A percentile compares a stretch with the other conserved stretches of the same genome.
These are phyloP conservation scores for Hagleromyces aurorensis DNA, from an alignment of 805 yeast species.

Conservation along the genomic window DNA sequence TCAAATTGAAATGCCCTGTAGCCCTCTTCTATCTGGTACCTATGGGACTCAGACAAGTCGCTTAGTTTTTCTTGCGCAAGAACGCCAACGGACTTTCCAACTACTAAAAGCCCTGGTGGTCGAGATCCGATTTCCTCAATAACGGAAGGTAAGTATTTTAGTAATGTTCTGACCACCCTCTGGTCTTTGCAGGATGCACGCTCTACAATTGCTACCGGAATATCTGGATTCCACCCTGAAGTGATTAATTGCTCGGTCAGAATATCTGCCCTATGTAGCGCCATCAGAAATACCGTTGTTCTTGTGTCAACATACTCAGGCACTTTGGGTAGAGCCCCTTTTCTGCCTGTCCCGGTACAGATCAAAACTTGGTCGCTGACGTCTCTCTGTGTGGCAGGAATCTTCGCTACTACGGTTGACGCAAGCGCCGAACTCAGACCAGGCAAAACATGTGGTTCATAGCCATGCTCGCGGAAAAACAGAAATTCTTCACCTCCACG, in stretches of 20 bases:
- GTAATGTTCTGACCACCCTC: slow-evolving; percentile 66
- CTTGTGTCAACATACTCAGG: slow-evolving; percentile 68
- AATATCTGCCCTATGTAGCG: slow-evolving; percentile 59
- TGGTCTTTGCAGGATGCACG: slow-evolving; percentile 93
- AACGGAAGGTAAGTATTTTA: slow-evolving; percentile 61
- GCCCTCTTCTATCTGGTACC: slow-evolving; percentile 32
- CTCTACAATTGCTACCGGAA: slow-evolving; percentile 83
- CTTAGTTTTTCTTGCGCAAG: slow-evolving; percentile 17
- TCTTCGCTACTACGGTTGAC: slow-evolving; percentile 72
- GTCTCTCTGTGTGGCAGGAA: slow-evolving; percentile 88
- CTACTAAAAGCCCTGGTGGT: slow-evolving; percentile 85
- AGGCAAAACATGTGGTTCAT: slow-evolving; percentile 64
- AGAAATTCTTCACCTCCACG: slow-evolving; percentile 90
- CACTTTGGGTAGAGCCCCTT: slow-evolving; percentile 69
- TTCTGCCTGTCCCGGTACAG: slow-evolving; percentile 91
- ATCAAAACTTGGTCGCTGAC: slow-evolving; percentile 88
- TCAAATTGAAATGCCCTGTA: slow-evolving; percentile 17
- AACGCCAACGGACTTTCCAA: slow-evolving; percentile 71
- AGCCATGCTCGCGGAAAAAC: slow-evolving; percentile 64
- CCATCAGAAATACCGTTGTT: slow-evolving; percentile 86
- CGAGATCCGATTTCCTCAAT: slow-evolving; percentile 72
- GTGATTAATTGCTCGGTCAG: slow-evolving; percentile 46
- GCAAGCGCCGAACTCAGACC: slow-evolving; percentile 88
- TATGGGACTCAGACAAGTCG: slow-evolving; percentile 19
- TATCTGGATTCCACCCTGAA: slow-evolving; percentile 55